A percentile compares a stretch with the other conserved stretches of the same genome.
Conservation (phyloP, 805 yeast genomes). For the Wickerhamiella dianesei region DNA sequence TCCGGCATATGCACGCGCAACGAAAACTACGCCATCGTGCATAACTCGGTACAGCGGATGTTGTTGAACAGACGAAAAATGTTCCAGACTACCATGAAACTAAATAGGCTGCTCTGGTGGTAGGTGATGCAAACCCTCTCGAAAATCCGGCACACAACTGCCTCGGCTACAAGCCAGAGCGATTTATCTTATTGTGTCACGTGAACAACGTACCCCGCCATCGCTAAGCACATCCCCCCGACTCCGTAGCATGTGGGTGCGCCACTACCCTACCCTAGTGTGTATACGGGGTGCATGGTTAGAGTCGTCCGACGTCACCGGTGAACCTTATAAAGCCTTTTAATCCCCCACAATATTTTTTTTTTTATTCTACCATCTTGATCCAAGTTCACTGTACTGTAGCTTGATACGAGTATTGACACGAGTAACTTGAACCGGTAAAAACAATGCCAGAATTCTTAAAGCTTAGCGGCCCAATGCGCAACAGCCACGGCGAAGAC, state of each 20-base stretch:
- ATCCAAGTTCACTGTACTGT: too few relatives aligned
- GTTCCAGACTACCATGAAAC: conserved; percentile 2
- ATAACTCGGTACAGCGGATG: too few relatives aligned
- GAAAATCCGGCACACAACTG: too few relatives aligned
- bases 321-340: not conserved
- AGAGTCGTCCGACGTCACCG: not conserved
- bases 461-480: conserved; percentile 9
- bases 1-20: not conserved
- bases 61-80: too few relatives aligned
- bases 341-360: not conserved
- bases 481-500: conserved; percentile 14
- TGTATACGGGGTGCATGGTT: too few relatives aligned
- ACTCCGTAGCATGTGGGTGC: not conserved
- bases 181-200: not conserved
- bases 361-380: not conserved
- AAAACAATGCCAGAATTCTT: conserved; percentile 5
- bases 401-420: too few relatives aligned
- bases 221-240: not conserved
- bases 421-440: too few relatives aligned
- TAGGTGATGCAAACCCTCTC: too few relatives aligned
- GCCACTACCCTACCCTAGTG: not conserved
- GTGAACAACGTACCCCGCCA: not conserved
- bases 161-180: too few relatives aligned
- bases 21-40: not conserved
- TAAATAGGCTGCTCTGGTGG: too few relatives aligned